Evolutionary conservation across 345 rosid genomes (phyloP).

Genomic region (Salix suchowensis): DNA sequence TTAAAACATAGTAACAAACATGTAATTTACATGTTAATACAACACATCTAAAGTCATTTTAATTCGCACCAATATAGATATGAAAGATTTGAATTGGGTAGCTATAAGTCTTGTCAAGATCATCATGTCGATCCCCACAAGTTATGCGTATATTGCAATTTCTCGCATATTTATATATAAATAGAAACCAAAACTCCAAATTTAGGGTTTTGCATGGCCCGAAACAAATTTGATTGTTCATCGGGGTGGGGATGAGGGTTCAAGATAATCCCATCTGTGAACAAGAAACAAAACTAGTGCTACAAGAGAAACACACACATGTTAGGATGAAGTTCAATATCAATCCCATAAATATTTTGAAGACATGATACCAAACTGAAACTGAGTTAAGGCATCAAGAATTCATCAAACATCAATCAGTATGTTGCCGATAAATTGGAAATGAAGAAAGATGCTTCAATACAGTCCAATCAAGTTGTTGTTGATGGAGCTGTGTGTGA

Average conservation of each 20-base stretch:
- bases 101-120: slow-evolving; percentile 5
- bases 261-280: too few species aligned
- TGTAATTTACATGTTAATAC: too few species aligned
- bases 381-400: neutral
- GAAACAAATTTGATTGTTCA: too few species aligned
- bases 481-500: neutral
- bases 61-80: neutral
- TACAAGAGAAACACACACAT: neutral
- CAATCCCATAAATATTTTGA: neutral
- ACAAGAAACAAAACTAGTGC: too few species aligned
- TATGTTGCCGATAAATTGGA: neutral
- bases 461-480: neutral
- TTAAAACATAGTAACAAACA: too few species aligned
- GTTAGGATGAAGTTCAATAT: neutral
- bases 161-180: neutral
- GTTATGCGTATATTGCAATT: neutral
- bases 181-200: too few species aligned
- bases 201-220: too few species aligned
- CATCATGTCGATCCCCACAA: neutral
- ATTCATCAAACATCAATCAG: neutral
- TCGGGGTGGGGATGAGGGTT: too few species aligned
- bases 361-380: neutral
- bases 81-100: neutral
- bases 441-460: neutral
- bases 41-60: too few species aligned